Evolutionary conservation across 495 filamentous ascomycete genomes (phyloP).

Genomic region (Pyrenopolyporus hunteri): DNA sequence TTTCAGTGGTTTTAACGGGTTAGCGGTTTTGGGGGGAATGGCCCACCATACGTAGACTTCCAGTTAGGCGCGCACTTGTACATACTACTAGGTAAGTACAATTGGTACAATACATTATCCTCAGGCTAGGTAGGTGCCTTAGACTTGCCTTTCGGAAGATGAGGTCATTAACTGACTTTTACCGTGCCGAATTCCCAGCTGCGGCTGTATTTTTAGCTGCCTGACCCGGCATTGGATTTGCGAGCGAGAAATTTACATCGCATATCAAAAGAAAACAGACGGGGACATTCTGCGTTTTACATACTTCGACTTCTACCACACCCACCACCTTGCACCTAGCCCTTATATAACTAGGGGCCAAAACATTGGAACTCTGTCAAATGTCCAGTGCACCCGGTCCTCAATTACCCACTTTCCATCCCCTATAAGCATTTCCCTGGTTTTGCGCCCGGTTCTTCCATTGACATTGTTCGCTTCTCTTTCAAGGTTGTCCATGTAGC

Average conservation of each 20-base stretch:
- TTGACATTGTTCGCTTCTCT: not conserved
- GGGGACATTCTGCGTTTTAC: too few relatives aligned
- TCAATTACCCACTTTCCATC: slow-evolving; percentile 3
- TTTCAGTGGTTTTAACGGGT: too few relatives aligned
- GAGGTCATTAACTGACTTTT: slow-evolving; percentile 35
- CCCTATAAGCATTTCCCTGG: not conserved
- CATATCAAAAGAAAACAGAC: too few relatives aligned
- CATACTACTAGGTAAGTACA: too few relatives aligned
- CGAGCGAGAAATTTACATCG: too few relatives aligned
- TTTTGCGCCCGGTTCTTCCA: not conserved
- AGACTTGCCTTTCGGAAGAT: slow-evolving; percentile 13
- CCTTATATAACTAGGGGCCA: not conserved
- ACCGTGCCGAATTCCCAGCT: slow-evolving; percentile 6
- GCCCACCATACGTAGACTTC: too few relatives aligned
- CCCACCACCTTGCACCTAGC: not conserved
- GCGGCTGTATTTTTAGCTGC: slow-evolving; percentile 28
- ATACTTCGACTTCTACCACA: not conserved
- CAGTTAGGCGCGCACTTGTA: too few relatives aligned
- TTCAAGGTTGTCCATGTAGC: slow-evolving; percentile 13
- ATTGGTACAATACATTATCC: not conserved
- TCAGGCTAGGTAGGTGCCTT: not conserved
- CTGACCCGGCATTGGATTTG: slow-evolving; percentile 18
- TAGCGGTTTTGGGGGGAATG: too few relatives aligned
- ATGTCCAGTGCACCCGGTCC: not conserved
- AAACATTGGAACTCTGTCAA: not conserved